phyloP scores from a whole-genome alignment of 2,329 filamentous ascomycete genomes.

The Chrysoporthe puriensis region DNA sequence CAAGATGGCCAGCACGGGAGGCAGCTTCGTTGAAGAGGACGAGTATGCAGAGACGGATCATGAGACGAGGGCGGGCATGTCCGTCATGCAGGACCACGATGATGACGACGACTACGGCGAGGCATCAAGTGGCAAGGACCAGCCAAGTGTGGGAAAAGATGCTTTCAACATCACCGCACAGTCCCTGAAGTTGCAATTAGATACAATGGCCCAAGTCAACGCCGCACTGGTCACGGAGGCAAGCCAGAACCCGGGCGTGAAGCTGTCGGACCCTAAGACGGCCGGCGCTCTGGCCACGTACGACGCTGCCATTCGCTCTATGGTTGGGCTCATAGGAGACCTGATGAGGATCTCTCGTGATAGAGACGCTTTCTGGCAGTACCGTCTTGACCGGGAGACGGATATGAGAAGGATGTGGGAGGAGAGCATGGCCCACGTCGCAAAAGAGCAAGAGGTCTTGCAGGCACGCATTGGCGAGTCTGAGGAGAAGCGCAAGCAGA shows the following conservation, averaged over 20 bases:
- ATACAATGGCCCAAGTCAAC: conserved; percentile 85
- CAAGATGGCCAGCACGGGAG: conserved; percentile 49
- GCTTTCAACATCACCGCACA: conserved; percentile 97
- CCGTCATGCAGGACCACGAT: conserved; percentile 55
- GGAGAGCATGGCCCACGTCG: conserved; percentile 98
- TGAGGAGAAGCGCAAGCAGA: conserved; percentile 85
- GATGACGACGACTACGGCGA: conserved; percentile 81
- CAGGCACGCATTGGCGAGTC: conserved; percentile 87
- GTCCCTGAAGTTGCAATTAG: conserved; percentile 89
- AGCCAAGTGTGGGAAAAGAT: conserved; percentile 78
- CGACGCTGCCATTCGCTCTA: conserved; percentile 84
- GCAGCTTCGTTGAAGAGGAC: conserved; percentile 58
- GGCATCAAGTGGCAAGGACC: conserved; percentile 76
- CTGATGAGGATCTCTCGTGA: conserved; percentile 91
- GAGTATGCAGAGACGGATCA: conserved; percentile 26
- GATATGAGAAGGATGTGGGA: conserved; percentile 97
- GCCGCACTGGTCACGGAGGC: conserved; percentile 77
- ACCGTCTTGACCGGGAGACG: conserved; percentile 85
- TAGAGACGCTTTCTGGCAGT: conserved; percentile 96
- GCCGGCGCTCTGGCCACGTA: conserved; percentile 82
- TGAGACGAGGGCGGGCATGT: conserved; percentile 34
- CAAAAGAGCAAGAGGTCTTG: conserved; percentile 88
- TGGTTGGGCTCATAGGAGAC: conserved; percentile 83
- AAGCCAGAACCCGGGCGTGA: conserved; percentile 67
- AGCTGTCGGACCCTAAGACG: conserved; percentile 77